phyloP scores from a whole-genome alignment of 257 asterid genomes.

The Nicotiana benthamiana region DNA sequence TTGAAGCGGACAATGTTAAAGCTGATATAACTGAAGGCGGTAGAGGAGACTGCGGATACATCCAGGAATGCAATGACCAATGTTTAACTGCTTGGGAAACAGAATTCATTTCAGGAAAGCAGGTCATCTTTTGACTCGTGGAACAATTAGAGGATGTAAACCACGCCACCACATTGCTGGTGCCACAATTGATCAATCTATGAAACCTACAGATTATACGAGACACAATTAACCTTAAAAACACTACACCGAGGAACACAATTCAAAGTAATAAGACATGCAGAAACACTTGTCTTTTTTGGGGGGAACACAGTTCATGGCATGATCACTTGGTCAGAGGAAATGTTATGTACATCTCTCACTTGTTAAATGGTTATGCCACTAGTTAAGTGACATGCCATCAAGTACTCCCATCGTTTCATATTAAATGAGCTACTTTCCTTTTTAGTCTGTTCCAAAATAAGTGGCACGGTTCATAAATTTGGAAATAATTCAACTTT shows the following conservation, averaged over 20 bases:
- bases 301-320: not conserved
- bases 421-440: too few species aligned
- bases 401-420: too few species aligned
- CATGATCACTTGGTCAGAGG: not conserved
- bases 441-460: too few species aligned
- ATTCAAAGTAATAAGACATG: not conserved
- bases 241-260: slow-evolving; percentile 11
- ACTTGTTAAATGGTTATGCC: not conserved
- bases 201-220: slow-evolving; percentile 62
- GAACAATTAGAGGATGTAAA: slow-evolving; percentile 21
- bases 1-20: slow-evolving; percentile 42
- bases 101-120: slow-evolving; percentile 32
- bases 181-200: slow-evolving; percentile 46
- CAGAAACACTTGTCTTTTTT: not conserved
- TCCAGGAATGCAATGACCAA: slow-evolving; percentile 58
- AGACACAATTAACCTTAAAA: not conserved
- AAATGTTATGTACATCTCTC: not conserved
- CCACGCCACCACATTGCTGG: slow-evolving; percentile 31
- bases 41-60: slow-evolving; percentile 81
- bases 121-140: slow-evolving; percentile 17
- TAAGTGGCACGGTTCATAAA: too few species aligned
- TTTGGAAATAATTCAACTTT: too few species aligned
- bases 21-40: slow-evolving; percentile 72
- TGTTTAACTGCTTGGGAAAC: slow-evolving; percentile 14
- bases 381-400: not conserved